Evolutionary conservation across 805 yeast species (phyloP).

Genomic region (Candida sphagnicola): DNA sequence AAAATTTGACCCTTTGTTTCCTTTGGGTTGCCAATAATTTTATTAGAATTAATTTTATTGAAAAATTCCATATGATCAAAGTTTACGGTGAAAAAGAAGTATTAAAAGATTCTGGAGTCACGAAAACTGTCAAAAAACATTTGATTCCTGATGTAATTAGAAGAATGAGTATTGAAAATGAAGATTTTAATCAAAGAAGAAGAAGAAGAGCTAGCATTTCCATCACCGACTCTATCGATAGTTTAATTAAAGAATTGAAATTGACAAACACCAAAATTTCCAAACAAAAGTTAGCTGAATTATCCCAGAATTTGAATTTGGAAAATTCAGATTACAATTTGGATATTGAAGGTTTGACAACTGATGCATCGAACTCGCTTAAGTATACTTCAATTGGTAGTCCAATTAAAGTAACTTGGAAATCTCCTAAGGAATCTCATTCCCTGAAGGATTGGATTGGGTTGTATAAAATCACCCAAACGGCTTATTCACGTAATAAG

Average conservation of each 20-base stretch:
- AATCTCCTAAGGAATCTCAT: constrained; percentile 43
- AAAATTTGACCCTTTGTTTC: constrained; percentile 46
- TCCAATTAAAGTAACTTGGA: constrained; percentile 54
- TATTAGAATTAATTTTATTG: constrained; percentile 67
- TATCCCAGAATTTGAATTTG: constrained; percentile 38
- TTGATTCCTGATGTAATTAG: constrained; percentile 37
- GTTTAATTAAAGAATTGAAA: constrained; percentile 39
- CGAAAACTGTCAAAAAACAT: constrained; percentile 39
- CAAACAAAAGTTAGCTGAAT: constrained; percentile 32
- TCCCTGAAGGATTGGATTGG: constrained; percentile 72
- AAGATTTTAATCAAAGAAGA: constrained; percentile 15
- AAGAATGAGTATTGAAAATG: constrained; percentile 20
- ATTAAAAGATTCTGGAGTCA: constrained; percentile 49
- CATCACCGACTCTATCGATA: constrained; percentile 43
- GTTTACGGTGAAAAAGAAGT: constrained; percentile 66
- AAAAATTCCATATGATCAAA: constrained; percentile 72
- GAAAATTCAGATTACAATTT: constrained; percentile 33
- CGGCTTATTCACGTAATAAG: constrained; percentile 49
- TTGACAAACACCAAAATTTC: constrained; percentile 29
- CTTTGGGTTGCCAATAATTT: constrained; percentile 65
- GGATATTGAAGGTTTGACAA: constrained; percentile 18
- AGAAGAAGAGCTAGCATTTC: constrained; percentile 34
- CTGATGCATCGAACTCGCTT: constrained; percentile 6
- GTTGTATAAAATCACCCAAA: constrained; percentile 58
- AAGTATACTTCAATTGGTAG: constrained; percentile 39